A percentile compares a stretch with the other conserved stretches of the same genome.
Evolutionary conservation across 306 rosid genomes (phyloP).

Genomic region (Rosa persica): DNA sequence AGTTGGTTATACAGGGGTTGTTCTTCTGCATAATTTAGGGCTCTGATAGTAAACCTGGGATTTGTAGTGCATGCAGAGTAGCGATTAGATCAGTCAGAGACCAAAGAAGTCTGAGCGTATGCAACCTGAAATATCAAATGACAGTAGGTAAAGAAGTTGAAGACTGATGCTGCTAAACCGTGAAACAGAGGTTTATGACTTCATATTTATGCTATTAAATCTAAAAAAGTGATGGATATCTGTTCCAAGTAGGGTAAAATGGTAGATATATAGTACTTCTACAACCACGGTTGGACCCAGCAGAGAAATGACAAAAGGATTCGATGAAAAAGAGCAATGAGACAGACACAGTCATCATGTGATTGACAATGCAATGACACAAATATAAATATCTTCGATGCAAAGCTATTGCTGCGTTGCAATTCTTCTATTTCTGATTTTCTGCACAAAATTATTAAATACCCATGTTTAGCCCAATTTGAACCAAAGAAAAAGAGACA

Average conservation of each 20-base stretch:
- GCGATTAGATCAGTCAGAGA: not conserved
- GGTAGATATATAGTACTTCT: not conserved
- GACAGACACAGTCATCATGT: not conserved
- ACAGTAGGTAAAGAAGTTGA: not conserved
- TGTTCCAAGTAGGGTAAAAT: not conserved
- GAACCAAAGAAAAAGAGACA: not conserved
- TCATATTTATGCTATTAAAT: not conserved
- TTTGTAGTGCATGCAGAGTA: not conserved
- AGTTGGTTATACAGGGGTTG: not conserved
- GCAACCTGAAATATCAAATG: not conserved
- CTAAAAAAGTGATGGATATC: slow-evolving; percentile 6
- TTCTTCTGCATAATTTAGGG: not conserved
- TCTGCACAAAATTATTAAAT: not conserved
- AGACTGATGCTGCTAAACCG: not conserved
- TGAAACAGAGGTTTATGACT: not conserved
- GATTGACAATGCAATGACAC: not conserved
- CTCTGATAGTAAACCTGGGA: not conserved
- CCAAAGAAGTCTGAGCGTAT: not conserved
- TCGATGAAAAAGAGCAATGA: not conserved
- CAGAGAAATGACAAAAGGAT: not conserved
- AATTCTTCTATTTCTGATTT: not conserved
- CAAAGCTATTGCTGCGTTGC: not conserved
- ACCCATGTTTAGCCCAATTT: not conserved
- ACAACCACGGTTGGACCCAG: not conserved
- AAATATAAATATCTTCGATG: not conserved